Conservation (phyloP, 2,329 filamentous ascomycete species). For the Fusarium sororula region DNA sequence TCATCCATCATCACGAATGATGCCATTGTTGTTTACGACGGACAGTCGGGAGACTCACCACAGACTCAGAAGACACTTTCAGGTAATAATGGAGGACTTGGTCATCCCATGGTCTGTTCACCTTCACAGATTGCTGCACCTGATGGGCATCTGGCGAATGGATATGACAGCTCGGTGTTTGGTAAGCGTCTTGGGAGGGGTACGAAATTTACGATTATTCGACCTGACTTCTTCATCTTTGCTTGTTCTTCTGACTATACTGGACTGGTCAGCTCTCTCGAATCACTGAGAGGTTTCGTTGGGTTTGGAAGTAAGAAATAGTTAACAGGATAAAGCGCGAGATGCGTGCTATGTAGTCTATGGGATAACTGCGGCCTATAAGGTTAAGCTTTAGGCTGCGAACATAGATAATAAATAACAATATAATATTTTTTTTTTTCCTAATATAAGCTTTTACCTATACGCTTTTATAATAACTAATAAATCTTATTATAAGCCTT, state of each 20-base stretch:
- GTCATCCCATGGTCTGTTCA: neutral
- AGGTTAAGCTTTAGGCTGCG: too few species aligned
- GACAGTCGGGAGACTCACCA: neutral
- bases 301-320: neutral
- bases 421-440: too few species aligned
- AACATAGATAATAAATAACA: too few species aligned
- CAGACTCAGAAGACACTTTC: fast-evolving
- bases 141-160: too few species aligned
- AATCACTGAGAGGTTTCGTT: neutral
- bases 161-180: neutral
- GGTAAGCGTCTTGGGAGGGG: neutral
- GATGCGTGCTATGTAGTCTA: too few species aligned
- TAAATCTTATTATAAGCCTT: too few species aligned
- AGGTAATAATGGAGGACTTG: neutral
- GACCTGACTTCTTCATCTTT: neutral
- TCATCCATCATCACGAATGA: neutral
- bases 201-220: neutral
- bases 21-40: neutral
- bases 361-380: too few species aligned
- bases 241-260: neutral
- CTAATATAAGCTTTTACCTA: too few species aligned
- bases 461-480: too few species aligned
- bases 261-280: neutral
- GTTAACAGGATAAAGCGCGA: fast-evolving
- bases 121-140: fast-evolving